Evolutionary conservation across 2,329 filamentous ascomycete genomes (phyloP).

Genomic region (Diaporthe ilicicola): DNA sequence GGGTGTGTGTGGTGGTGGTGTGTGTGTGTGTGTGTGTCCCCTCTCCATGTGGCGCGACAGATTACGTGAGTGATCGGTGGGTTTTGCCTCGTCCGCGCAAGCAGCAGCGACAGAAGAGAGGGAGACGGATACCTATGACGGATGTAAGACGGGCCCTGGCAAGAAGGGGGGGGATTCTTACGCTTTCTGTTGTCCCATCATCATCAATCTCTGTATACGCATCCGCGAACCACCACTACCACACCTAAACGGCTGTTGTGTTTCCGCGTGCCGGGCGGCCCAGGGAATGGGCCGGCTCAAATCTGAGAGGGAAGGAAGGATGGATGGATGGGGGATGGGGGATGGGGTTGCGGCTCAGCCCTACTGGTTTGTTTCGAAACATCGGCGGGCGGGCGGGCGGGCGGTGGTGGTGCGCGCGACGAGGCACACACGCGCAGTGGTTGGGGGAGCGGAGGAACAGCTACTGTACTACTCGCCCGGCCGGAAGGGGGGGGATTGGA

Average conservation of each 20-base stretch:
- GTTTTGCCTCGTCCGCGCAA: neutral
- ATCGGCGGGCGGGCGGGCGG: neutral
- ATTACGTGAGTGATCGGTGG: slow-evolving; percentile 13
- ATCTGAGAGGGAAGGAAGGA: neutral
- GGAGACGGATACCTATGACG: too few relatives aligned
- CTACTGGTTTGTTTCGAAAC: slow-evolving; percentile 24
- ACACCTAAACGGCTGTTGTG: neutral
- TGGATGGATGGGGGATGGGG: neutral
- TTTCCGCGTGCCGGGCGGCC: neutral
- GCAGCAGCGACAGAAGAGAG: neutral
- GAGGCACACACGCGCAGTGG: neutral
- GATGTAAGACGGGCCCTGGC: slow-evolving; percentile 21
- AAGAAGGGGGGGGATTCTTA: neutral
- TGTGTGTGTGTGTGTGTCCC: neutral
- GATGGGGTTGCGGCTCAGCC: neutral
- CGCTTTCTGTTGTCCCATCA: neutral
- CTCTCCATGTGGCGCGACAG: neutral
- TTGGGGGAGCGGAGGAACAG: neutral
- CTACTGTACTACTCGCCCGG: neutral
- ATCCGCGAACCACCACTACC: neutral
- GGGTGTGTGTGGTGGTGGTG: neutral
- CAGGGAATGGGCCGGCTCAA: neutral
- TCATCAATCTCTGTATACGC: neutral
- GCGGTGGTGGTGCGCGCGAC: neutral
- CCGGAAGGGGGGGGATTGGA: neutral